Base-by-base conservation (phyloP, 2,329 filamentous ascomycete genomes). In the Zymoseptoria tritici region DNA sequence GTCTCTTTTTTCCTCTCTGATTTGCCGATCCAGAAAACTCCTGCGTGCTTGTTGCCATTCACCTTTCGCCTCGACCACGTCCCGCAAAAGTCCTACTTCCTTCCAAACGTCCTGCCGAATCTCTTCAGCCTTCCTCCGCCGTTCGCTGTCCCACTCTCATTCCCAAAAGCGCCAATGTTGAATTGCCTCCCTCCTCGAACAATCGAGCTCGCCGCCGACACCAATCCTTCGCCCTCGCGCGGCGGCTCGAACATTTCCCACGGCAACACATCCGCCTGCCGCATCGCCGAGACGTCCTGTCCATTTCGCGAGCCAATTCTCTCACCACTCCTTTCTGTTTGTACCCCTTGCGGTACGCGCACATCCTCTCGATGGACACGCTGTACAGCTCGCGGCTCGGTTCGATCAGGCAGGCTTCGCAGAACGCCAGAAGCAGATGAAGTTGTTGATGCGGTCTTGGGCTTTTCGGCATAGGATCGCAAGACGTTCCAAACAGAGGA, bases 181-280 rank as follows among this genome's bases (percentile, higher is more conserved):
- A 3, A 11, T 11, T n/a, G 36, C 16, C 11, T 46, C 36, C 36
- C 4, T 46, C 11, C 36, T n/a, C 13, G 36, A n/a, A 6, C 36
- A 6, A 46, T 5, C 36, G 13, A 46, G 13, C 13, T 46, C 16
- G 36, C 36, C 36, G 36, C 36, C 36, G 36, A n/a, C 36, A 16
- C 13, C 36, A 46, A 46, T n/a, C 36, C 36, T 11, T 46, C 36
- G 36, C 36, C 36, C 7, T 16, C 13, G 4, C 16, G 16, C 5
- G 57, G 63, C 31, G 63, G 57, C 29, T 62, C 61, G 19, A 59
- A 62, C 52, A 61, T 60, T 19, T 65, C 63, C 63, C 63, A 65
- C 2, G 63, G 63, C 19, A 61, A 52, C 2, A 63, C 61, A 9
- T 62, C 59, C 36, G 16, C 36, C 36, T 46, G 16, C 16, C 36